These are phyloP conservation scores for Sclerotiophoma versabilis DNA, from an alignment of 2,329 filamentous ascomycete species.

Conservation along the genomic window DNA sequence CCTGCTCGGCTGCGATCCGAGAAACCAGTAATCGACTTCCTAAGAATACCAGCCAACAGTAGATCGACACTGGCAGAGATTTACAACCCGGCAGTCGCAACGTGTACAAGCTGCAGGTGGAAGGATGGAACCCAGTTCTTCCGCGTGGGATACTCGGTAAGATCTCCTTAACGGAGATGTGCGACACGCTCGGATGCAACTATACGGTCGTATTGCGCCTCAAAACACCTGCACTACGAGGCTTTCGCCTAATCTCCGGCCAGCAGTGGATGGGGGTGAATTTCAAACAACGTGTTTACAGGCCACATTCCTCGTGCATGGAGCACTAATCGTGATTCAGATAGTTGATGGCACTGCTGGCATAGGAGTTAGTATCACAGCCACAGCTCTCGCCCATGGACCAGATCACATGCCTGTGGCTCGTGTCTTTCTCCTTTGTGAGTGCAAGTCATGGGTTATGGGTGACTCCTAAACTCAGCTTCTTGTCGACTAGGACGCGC, in stretches of 20 bases:
- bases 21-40: conserved; percentile 15
- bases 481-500: conserved; percentile 24
- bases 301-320: not conserved
- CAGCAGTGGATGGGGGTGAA: not conserved
- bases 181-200: conserved; percentile 15
- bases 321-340: not conserved
- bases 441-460: conserved; percentile 1
- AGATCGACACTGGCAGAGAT: conserved; percentile 14
- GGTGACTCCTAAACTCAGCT: conserved; percentile 25
- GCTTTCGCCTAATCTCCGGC: conserved; percentile 12
- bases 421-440: conserved; percentile 14
- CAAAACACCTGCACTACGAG: conserved; percentile 6
- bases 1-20: conserved; percentile 35
- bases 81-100: conserved; percentile 16
- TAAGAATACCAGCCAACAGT: conserved; percentile 31
- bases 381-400: conserved; percentile 26
- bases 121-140: not conserved
- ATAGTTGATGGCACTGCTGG: conserved; percentile 1
- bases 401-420: conserved; percentile 29
- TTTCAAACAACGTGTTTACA: conserved; percentile 7
- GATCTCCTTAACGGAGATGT: conserved; percentile 13
- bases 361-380: conserved; percentile 17
- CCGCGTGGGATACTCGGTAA: conserved; percentile 2
- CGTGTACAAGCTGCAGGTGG: conserved; percentile 6
- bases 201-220: conserved; percentile 12